phyloP scores from a whole-genome alignment of 2,329 filamentous ascomycete species.

The Pseudohalonectria lignicola region DNA sequence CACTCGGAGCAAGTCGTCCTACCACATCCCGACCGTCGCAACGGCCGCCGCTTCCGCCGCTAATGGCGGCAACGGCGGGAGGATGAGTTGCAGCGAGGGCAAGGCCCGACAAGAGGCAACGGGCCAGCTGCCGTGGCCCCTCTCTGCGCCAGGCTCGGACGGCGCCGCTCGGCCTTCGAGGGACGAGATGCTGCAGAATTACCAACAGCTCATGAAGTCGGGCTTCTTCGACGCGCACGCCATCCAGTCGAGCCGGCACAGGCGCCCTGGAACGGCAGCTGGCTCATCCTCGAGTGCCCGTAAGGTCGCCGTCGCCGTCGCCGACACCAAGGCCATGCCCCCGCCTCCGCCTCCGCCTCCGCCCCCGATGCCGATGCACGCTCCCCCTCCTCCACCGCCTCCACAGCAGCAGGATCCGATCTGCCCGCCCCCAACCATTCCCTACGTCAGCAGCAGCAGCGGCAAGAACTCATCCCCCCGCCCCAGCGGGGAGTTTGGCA shows the following conservation, averaged over 20 bases:
- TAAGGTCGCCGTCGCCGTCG: too few species aligned
- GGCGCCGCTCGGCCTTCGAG: conserved; percentile 18
- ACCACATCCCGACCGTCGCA: conserved; percentile 7
- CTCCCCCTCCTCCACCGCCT: not conserved
- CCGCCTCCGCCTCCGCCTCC: not conserved
- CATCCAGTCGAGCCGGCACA: conserved; percentile 44
- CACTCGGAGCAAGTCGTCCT: conserved; percentile 11
- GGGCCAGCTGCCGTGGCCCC: too few species aligned
- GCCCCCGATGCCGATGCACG: not conserved
- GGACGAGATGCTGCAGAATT: conserved; percentile 45
- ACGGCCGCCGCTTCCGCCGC: not conserved
- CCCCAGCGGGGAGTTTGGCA: not conserved
- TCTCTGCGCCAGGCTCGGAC: not conserved
- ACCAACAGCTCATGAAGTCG: conserved; percentile 42
- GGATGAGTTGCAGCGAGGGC: not conserved
- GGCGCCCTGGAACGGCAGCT: conserved; percentile 14
- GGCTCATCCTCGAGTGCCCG: not conserved
- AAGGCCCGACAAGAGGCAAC: too few species aligned
- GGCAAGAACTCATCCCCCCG: not conserved
- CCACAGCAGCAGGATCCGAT: not conserved
- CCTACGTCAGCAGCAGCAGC: not conserved
- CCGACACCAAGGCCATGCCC: conserved; percentile 1
- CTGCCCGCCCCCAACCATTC: not conserved
- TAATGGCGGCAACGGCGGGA: not conserved
- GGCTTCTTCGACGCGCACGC: conserved; percentile 49